Evolutionary conservation across 306 rosid genomes (phyloP).

Genomic region (Glycine tomentella): DNA sequence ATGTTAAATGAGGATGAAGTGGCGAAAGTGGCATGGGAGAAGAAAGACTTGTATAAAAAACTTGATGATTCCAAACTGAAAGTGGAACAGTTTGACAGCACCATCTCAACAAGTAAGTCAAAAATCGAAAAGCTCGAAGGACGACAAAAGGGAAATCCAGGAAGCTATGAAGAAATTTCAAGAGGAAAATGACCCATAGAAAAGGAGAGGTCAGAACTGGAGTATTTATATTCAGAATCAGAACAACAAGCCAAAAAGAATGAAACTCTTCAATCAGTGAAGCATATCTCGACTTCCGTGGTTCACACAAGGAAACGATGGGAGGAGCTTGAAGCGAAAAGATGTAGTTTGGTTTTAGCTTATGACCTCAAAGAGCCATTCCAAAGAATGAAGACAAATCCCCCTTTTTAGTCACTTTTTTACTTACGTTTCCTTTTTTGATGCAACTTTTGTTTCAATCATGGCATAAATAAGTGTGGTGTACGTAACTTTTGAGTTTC

Average conservation of each 20-base stretch:
- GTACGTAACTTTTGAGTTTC: too few relatives aligned
- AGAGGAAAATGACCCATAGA: not conserved
- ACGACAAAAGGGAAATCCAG: not conserved
- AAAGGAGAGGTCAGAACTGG: not conserved
- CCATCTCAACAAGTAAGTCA: not conserved
- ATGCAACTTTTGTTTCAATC: too few relatives aligned
- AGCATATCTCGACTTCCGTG: not conserved
- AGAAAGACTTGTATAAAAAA: not conserved
- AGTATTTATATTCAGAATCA: not conserved
- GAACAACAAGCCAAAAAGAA: not conserved
- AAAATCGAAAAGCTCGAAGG: not conserved
- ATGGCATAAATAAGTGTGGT: not conserved
- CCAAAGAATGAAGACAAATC: not conserved
- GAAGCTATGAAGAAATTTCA: not conserved
- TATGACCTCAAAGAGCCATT: not conserved
- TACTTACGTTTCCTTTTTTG: too few relatives aligned
- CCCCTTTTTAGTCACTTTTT: not conserved
- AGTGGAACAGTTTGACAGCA: not conserved
- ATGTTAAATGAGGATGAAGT: not conserved
- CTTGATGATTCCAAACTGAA: not conserved
- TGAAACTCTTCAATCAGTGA: not conserved
- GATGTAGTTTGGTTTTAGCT: not conserved
- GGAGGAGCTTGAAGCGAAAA: not conserved
- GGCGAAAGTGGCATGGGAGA: not conserved
- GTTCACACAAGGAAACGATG: not conserved